Percentiles rank a stretch among this genome's conserved stretches.
These are phyloP conservation scores for Ormosia semicastrata DNA, from an alignment of 306 rosid species.

Conservation along the genomic window DNA sequence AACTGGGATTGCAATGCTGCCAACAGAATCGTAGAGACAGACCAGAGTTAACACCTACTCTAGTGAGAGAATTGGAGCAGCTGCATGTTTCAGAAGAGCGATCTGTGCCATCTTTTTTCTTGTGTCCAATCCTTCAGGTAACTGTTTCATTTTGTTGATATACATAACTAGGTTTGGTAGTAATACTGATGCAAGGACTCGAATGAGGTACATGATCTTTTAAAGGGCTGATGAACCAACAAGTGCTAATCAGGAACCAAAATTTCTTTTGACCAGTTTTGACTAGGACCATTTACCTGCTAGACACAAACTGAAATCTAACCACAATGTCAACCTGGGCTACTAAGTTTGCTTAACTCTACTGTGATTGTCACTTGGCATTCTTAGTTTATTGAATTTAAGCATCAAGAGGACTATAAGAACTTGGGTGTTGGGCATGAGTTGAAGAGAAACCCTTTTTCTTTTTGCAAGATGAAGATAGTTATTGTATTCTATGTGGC, in stretches of 20 bases:
- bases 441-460: background rate
- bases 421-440: background rate
- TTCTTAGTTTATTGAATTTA: background rate
- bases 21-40: conserved; percentile 56
- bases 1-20: conserved; percentile 72
- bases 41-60: conserved; percentile 64
- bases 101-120: conserved; percentile 62
- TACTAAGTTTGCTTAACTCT: background rate
- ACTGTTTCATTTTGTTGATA: conserved; percentile 11
- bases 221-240: background rate
- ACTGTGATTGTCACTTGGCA: background rate
- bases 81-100: conserved; percentile 63
- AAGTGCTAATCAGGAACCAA: background rate
- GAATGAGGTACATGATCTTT: background rate
- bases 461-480: background rate
- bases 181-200: background rate
- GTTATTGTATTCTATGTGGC: background rate
- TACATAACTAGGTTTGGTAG: background rate
- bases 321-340: background rate
- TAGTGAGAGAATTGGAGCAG: conserved; percentile 68
- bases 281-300: background rate
- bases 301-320: background rate
- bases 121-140: conserved; percentile 85
- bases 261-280: background rate
- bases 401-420: background rate